Evolutionary conservation across 2,329 filamentous ascomycete species (phyloP), one percentile per base, ranked within the genome.

Genomic region (Aspergillus phoenicis): DNA sequence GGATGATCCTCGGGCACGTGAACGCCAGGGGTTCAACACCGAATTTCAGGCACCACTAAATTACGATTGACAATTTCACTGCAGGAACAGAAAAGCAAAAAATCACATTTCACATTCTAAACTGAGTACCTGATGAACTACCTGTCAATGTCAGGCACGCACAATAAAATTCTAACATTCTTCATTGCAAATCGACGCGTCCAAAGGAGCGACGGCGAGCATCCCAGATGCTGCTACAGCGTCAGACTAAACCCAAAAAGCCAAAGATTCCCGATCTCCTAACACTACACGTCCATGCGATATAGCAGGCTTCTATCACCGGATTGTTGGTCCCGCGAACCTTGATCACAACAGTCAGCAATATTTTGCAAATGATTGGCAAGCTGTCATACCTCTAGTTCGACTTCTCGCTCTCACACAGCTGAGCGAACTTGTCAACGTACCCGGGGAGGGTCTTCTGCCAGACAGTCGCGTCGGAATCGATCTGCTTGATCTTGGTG

Each of bases 381-480:
- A 33, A n/a, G 4, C n/a, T 17, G 8, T 7, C 54, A 8, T 22
- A 58, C 33, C 43, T 53, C 43, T 62, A 62, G 28, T 62, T 60
- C 33, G 33, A 36, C 47, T 59, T 45, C 41, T 45, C 48, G 39
- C 55, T 57, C 45, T 47, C 58, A 11, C 57, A 62, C 48, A 33
- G 11, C 47, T 59, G 15, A 2, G 47, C 57, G 26, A 62, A 62
- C 41, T 48, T 36, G 30, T 60, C 57, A 30, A 60, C 26, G 20
- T 62, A 62, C 4, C 48, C 49, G 4, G 60, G 60, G 15, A 62
- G 17, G 20, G 57, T 51, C 60, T 60, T 51, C 17, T 49, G 45
- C 60, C 60, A 62, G n/a, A 56, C 49, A 5, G 53, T 24, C 11
- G 55, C 28, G 17, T 57, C 52, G 2, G 57, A 57, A 22, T 57